Evolutionary conservation across 2,329 filamentous ascomycete species (phyloP), one percentile per base, ranked within the genome.

Genomic region (Sporothrix pseudoabietina): DNA sequence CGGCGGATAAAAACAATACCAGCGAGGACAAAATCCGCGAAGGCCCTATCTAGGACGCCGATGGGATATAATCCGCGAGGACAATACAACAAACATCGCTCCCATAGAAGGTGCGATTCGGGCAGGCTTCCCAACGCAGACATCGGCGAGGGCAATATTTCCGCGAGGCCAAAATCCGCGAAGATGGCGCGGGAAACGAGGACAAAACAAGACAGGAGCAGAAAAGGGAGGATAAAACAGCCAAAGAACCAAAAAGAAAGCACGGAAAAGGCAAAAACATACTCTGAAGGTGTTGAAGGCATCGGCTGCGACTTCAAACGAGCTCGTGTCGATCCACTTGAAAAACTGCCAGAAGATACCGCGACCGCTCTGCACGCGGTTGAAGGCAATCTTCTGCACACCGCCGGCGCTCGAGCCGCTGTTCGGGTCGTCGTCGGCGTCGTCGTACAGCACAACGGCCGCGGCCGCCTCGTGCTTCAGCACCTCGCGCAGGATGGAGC

Each of bases 291-390:
- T 98, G 74, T 94, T 97, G 81, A 99, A 99, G 1, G 96, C 95
- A 85, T 99, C 96, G 44, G 96, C 95, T 78, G 94, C 94, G 77
- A 98, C 93, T 84, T 99, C 96, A 79, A 99, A 99, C 41, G 92
- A 94, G 77, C 94, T 94, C 82, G 94, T 94, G 83, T 98, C 94
- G 78, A 99, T 97, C 94, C 95, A 99, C 75, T 92, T 90, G 80
- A 99, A 98, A 83, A 98, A 98, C 65, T 89, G 91, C 96, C 96
- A 99, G 81, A 99, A 98, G 1, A 98, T 90, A 3, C 95, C 95
- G 61, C 90, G 87, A 14, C 94, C 94, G 65, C 88, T 91, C 78
- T 96, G 92, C 47, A 88, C 89, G 55, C 89, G 83, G 74, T 93
- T 91, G 65, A 91, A 89, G 78, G 96, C 92, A 75, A 98, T 92